phyloP scores from a whole-genome alignment of 148 eudicot species.

The Chenopodium berlandieri region DNA sequence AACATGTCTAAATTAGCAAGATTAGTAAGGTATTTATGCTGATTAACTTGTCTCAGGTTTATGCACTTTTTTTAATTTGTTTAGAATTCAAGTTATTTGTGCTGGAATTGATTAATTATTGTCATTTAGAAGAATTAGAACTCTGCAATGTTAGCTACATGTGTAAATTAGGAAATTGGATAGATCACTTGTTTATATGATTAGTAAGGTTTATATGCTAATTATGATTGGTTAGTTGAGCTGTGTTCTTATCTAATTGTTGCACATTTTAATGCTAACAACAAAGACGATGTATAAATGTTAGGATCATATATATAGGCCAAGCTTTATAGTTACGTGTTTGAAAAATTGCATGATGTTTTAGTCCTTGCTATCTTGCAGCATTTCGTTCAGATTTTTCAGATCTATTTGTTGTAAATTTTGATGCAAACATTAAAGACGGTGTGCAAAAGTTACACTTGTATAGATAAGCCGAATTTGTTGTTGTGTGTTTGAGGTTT shows the following conservation, averaged over 20 bases:
- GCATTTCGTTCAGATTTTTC: neutral
- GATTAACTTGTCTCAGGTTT: slow-evolving; percentile 58
- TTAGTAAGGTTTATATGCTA: neutral
- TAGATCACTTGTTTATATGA: neutral
- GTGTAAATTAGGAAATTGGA: neutral
- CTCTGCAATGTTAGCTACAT: neutral
- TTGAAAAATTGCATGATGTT: neutral
- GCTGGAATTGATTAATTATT: neutral
- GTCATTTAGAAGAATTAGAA: neutral
- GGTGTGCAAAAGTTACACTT: neutral
- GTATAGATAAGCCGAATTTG: neutral
- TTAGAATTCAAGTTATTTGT: neutral
- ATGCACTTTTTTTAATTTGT: neutral
- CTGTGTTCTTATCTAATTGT: neutral
- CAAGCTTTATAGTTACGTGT: neutral
- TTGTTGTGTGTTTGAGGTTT: neutral
- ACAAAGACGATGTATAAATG: neutral
- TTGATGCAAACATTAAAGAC: neutral
- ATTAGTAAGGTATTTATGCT: too few species aligned
- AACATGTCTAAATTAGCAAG: too few species aligned
- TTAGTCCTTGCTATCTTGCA: neutral
- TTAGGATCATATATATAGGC: neutral
- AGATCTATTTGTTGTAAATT: neutral
- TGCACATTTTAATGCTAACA: neutral
- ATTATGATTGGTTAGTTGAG: neutral